phyloP scores from a whole-genome alignment of 164 flowering plant genomes.

The Kalanchoe fedtschenkoi region DNA sequence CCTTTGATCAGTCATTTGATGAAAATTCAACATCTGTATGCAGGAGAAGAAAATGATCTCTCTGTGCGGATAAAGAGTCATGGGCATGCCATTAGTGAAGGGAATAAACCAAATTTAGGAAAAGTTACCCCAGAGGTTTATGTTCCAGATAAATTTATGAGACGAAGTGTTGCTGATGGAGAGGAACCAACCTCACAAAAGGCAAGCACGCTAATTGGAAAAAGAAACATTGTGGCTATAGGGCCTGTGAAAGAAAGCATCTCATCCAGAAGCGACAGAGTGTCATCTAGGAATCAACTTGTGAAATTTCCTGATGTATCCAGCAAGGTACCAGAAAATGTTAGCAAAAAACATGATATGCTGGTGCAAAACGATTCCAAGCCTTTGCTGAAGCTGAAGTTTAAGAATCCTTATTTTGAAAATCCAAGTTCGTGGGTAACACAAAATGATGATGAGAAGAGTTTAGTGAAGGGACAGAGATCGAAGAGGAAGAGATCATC shows the following conservation, averaged over 20 bases:
- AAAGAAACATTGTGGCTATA: conserved; percentile 16
- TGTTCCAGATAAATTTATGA: conserved; percentile 22
- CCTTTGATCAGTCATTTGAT: too few relatives aligned
- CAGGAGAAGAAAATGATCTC: conserved; percentile 31
- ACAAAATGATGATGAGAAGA: conserved; percentile 59
- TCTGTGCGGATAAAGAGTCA: conserved; percentile 21
- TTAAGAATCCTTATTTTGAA: conserved; percentile 54
- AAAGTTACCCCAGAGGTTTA: conserved; percentile 34
- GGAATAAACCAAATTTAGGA: conserved; percentile 41
- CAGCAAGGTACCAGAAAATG: conserved; percentile 23
- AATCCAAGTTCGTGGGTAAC: conserved; percentile 39
- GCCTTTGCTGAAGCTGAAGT: conserved; percentile 68
- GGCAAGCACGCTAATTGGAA: conserved; percentile 20
- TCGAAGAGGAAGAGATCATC: conserved; percentile 93
- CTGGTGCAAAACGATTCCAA: conserved; percentile 47
- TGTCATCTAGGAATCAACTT: conserved; percentile 25
- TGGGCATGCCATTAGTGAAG: conserved; percentile 31
- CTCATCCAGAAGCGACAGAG: conserved; percentile 25
- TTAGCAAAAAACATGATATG: conserved; percentile 16
- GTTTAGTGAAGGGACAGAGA: conserved; percentile 75
- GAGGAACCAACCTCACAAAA: conserved; percentile 23
- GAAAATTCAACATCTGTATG: conserved; percentile 10
- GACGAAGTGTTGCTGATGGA: conserved; percentile 22
- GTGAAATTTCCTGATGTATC: conserved; percentile 18
- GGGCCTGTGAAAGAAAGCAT: conserved; percentile 23